Conservation (phyloP, 148 eudicot species). For the Talinum fruticosum region DNA sequence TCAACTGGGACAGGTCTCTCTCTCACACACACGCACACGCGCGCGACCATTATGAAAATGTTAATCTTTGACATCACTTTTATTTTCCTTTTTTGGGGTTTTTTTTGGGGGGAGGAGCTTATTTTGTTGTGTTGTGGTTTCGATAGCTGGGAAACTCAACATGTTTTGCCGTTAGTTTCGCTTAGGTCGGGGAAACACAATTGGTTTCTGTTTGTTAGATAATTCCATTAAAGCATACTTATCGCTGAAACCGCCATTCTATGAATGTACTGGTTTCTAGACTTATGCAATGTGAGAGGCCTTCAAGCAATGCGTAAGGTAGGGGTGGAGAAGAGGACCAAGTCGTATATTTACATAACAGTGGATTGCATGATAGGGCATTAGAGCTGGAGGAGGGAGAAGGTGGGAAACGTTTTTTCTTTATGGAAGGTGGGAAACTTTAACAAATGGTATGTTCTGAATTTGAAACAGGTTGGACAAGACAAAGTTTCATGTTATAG, state of each 20-base stretch:
- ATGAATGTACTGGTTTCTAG: background rate
- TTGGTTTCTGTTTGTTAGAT: no score
- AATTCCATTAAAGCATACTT: background rate
- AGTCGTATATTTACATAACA: background rate
- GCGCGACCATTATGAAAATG: no score
- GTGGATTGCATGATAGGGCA: background rate
- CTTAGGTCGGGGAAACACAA: no score
- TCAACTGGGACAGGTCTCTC: slow-evolving; percentile 50
- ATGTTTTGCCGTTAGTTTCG: no score
- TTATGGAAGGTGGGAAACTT: no score
- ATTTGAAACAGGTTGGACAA: slow-evolving; percentile 64
- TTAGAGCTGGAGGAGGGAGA: no score
- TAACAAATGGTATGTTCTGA: background rate
- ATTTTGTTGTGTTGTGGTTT: no score
- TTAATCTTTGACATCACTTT: background rate
- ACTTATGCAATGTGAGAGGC: background rate
- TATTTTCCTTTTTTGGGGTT: no score
- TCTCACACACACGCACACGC: background rate
- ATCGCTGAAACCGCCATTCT: background rate
- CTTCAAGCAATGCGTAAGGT: background rate
- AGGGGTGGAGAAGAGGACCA: background rate
- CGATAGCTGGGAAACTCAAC: no score
- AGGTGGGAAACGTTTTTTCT: background rate
- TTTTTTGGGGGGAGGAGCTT: no score
- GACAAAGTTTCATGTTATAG: slow-evolving; percentile 61